These are phyloP conservation scores for Salix arbutifolia DNA, from an alignment of 345 rosid genomes.

Conservation along the genomic window DNA sequence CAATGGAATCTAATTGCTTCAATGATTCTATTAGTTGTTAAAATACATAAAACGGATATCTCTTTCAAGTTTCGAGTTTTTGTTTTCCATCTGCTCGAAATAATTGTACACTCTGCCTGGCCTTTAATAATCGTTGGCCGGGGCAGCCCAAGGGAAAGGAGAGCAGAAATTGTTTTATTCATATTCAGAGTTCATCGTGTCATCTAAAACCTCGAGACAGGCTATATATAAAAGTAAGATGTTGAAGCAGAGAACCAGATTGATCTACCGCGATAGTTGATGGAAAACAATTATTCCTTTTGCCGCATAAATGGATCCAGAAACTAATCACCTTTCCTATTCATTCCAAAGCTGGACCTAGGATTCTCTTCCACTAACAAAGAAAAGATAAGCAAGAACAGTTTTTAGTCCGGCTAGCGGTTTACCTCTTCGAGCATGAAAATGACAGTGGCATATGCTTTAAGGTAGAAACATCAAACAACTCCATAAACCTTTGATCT, in stretches of 20 bases:
- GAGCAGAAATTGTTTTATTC: not conserved
- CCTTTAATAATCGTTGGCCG: not conserved
- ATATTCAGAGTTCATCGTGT: slow-evolving; percentile 1
- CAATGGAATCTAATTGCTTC: not conserved
- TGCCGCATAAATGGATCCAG: slow-evolving; percentile 24
- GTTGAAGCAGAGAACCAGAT: slow-evolving; percentile 1
- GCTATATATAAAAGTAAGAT: not conserved
- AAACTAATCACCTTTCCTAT: slow-evolving; percentile 43
- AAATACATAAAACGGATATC: not conserved
- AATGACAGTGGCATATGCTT: slow-evolving; percentile 63
- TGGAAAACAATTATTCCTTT: slow-evolving; percentile 26
- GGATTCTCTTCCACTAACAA: slow-evolving; percentile 25
- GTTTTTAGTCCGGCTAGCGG: slow-evolving; percentile 17
- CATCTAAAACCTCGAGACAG: not conserved
- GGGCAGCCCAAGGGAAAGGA: not conserved
- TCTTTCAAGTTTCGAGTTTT: too few species aligned
- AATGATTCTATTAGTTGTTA: not conserved
- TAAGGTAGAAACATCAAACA: slow-evolving; percentile 69
- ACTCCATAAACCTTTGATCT: slow-evolving; percentile 91
- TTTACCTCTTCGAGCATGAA: slow-evolving; percentile 58
- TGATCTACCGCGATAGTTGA: not conserved
- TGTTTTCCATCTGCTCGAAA: not conserved
- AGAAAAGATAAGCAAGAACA: slow-evolving; percentile 15
- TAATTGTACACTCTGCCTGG: not conserved
- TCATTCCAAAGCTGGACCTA: slow-evolving; percentile 30